phyloP scores from a whole-genome alignment of 371 early-diverging fungal species.

The Amoeboradix gromovi region DNA sequence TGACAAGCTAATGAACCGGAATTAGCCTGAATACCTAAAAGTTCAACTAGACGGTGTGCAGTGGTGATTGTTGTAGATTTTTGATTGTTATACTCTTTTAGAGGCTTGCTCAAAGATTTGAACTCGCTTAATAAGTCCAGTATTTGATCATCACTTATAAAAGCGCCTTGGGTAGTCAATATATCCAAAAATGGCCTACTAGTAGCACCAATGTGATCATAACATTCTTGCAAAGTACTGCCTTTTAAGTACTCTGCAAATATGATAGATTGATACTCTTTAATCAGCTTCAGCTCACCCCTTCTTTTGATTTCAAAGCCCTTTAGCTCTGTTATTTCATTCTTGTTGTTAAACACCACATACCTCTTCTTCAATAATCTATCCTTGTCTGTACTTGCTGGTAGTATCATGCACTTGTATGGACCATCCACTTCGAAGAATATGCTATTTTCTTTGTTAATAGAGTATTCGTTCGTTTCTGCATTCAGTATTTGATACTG shows the following conservation, averaged over 20 bases:
- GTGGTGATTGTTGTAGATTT: conserved; percentile 88
- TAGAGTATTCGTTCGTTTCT: conserved; percentile 30
- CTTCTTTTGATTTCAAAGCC: conserved; percentile 98
- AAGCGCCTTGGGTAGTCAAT: conserved; percentile 40
- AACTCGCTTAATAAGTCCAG: conserved; percentile 94
- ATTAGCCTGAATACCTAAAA: conserved; percentile 83
- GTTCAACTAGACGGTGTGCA: conserved; percentile 83
- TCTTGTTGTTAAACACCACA: conserved; percentile 88
- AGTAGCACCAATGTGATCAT: conserved; percentile 52
- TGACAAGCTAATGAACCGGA: conserved; percentile 90
- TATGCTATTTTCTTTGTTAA: conserved; percentile 72
- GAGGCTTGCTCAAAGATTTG: conserved; percentile 78
- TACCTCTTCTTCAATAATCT: conserved; percentile 93
- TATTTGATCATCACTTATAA: conserved; percentile 60
- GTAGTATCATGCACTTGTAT: conserved; percentile 95
- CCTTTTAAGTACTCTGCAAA: conserved; percentile 81
- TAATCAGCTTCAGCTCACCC: conserved; percentile 94
- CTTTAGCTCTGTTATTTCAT: conserved; percentile 86
- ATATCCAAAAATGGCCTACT: conserved; percentile 92
- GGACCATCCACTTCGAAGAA: conserved; percentile 99
- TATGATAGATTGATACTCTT: conserved; percentile 85
- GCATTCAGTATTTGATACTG: conserved; percentile 66
- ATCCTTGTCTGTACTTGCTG: conserved; percentile 84
- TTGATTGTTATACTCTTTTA: conserved; percentile 69
- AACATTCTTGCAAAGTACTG: conserved; percentile 58